A percentile compares a stretch with the other conserved stretches of the same genome.
Evolutionary conservation across 2,329 filamentous ascomycete species (phyloP).

Genomic region (Bipolaris cookei): DNA sequence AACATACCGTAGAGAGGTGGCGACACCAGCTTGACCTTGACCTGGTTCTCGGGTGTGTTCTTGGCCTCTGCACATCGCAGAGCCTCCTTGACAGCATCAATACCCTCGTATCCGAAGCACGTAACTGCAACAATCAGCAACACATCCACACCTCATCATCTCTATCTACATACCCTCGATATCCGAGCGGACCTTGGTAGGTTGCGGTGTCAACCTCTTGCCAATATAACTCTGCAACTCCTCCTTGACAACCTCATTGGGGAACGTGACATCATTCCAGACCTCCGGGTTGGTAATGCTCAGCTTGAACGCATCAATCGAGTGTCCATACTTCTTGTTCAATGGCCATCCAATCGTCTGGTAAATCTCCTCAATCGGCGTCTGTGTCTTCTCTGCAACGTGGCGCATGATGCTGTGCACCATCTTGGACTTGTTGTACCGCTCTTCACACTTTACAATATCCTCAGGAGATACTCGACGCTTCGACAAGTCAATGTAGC

Average conservation of each 20-base stretch:
- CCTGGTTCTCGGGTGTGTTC: conserved; percentile 90
- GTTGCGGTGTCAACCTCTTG: conserved; percentile 95
- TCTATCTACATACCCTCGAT: conserved; percentile 80
- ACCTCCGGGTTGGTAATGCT: conserved; percentile 98
- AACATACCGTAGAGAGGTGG: conserved; percentile 77
- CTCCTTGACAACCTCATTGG: conserved; percentile 81
- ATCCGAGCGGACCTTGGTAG: conserved; percentile 98
- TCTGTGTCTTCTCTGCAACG: conserved; percentile 94
- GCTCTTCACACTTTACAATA: conserved; percentile 97
- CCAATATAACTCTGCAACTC: conserved; percentile 95
- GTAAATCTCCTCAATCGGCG: conserved; percentile 93
- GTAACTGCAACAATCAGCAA: conserved; percentile 39
- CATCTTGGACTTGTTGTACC: conserved; percentile 99
- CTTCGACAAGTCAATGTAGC: conserved; percentile 99
- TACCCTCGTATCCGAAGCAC: conserved; percentile 84
- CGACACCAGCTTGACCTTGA: conserved; percentile 98
- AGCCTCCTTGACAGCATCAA: conserved; percentile 95
- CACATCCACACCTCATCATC: conserved; percentile 39
- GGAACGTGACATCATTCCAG: conserved; percentile 91
- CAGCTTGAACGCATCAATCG: conserved; percentile 97
- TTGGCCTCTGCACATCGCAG: conserved; percentile 88
- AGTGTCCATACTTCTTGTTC: conserved; percentile 96
- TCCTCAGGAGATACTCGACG: conserved; percentile 97
- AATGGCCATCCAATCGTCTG: conserved; percentile 95
- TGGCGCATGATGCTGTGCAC: conserved; percentile 99